Evolutionary conservation across 2,329 filamentous ascomycete genomes (phyloP).

Genomic region (Colletotrichum sp.): DNA sequence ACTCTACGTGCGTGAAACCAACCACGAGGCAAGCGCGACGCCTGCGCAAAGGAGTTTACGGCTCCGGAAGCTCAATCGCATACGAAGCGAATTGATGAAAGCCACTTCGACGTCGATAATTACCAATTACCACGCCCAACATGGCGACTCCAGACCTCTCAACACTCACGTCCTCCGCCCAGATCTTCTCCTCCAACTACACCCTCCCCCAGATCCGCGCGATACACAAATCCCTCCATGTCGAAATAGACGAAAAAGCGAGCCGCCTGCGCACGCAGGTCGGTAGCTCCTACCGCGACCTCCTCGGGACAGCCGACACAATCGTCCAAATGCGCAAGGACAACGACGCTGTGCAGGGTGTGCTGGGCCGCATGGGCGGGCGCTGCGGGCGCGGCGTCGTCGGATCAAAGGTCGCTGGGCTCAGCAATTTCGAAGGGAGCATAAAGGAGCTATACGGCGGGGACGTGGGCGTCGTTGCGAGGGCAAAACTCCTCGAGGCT

Average conservation of each 20-base stretch:
- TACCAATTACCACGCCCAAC: not conserved
- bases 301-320: conserved; percentile 90
- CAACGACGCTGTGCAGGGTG: conserved; percentile 75
- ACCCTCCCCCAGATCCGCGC: conserved; percentile 69
- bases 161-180: conserved; percentile 52
- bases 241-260: conserved; percentile 66
- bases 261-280: conserved; percentile 68
- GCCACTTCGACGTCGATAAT: not conserved
- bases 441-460: not conserved
- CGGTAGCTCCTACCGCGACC: conserved; percentile 79
- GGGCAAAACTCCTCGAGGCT: conserved; percentile 55
- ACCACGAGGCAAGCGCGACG: not conserved
- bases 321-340: conserved; percentile 88
- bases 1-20: not conserved
- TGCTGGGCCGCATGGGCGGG: conserved; percentile 74
- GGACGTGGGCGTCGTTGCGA: conserved; percentile 37
- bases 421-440: conserved; percentile 51
- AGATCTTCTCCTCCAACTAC: conserved; percentile 61
- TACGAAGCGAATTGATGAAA: not conserved
- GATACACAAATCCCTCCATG: conserved; percentile 65
- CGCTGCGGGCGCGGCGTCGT: conserved; percentile 78
- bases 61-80: not conserved
- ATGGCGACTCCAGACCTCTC: conserved; percentile 48
- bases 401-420: conserved; percentile 66
- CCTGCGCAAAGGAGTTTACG: not conserved